phyloP scores from a whole-genome alignment of 345 rosid species.

The Populus ilicifolia region DNA sequence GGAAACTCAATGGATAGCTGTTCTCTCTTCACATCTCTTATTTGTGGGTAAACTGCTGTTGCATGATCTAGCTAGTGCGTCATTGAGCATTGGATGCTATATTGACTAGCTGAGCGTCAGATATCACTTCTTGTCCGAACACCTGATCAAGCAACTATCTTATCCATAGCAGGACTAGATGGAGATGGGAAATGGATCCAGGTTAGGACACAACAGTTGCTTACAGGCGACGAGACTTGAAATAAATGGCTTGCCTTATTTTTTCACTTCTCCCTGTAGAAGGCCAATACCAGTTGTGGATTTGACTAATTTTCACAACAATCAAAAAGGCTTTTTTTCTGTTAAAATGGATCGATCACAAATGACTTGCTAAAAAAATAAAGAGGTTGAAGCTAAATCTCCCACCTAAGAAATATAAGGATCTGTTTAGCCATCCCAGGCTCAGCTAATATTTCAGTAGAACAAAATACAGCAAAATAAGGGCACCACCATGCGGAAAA shows the following conservation, averaged over 20 bases:
- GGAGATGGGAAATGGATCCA: neutral
- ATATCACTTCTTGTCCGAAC: neutral
- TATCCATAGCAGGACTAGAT: neutral
- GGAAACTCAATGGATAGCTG: neutral
- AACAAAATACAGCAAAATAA: neutral
- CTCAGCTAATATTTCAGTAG: neutral
- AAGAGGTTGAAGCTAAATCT: neutral
- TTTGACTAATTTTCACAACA: neutral
- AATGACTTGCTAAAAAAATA: neutral
- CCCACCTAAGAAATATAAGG: neutral
- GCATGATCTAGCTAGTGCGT: neutral
- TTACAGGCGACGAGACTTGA: too few relatives aligned
- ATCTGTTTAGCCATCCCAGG: neutral
- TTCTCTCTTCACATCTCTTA: neutral
- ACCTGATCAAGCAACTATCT: neutral
- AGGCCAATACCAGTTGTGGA: neutral
- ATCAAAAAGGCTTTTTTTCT: neutral
- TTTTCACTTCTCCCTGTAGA: neutral
- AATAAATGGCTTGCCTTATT: neutral
- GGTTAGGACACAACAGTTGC: neutral
- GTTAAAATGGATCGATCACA: neutral
- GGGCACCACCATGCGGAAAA: neutral
- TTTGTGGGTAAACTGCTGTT: neutral
- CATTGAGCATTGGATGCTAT: neutral
- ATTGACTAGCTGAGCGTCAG: too few relatives aligned